Conservation (phyloP, 805 yeast genomes). For the Cephaloascus fragrans region DNA sequence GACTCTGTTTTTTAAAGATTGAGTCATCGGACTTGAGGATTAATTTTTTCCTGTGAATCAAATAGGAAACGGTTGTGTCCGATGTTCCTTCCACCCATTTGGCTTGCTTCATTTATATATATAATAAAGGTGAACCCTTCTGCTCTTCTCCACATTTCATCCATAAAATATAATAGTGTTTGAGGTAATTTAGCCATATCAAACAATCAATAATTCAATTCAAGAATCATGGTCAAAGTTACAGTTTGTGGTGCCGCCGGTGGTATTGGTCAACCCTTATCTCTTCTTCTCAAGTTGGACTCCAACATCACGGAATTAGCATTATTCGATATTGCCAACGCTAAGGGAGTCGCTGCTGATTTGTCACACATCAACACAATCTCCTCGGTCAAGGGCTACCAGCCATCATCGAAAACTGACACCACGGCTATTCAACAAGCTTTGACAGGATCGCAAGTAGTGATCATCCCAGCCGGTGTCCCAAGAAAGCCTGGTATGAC, state of each 20-base stretch:
- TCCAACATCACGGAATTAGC: constrained; percentile 26
- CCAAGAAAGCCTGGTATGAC: constrained; percentile 42
- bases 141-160: no score
- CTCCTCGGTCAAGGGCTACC: constrained; percentile 28
- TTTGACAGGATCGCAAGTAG: constrained; percentile 26
- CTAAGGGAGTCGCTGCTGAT: constrained; percentile 36
- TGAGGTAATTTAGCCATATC: no score
- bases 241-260: constrained; percentile 42
- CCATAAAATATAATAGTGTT: no score
- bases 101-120: no score
- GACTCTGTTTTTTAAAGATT: no score
- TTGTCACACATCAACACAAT: constrained; percentile 30
- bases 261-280: constrained; percentile 38
- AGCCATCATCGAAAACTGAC: constrained; percentile 14
- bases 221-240: constrained; percentile 25
- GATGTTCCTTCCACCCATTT: background rate
- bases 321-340: constrained; percentile 33
- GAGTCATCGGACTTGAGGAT: background rate
- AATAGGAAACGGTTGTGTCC: background rate
- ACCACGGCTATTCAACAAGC: constrained; percentile 21
- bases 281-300: constrained; percentile 30
- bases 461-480: constrained; percentile 36
- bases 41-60: background rate
- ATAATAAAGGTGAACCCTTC: no score
- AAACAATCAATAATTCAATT: no score